Evolutionary conservation across 352 stramenopile species (phyloP).

Genomic region (Globisporangium radiosum): DNA sequence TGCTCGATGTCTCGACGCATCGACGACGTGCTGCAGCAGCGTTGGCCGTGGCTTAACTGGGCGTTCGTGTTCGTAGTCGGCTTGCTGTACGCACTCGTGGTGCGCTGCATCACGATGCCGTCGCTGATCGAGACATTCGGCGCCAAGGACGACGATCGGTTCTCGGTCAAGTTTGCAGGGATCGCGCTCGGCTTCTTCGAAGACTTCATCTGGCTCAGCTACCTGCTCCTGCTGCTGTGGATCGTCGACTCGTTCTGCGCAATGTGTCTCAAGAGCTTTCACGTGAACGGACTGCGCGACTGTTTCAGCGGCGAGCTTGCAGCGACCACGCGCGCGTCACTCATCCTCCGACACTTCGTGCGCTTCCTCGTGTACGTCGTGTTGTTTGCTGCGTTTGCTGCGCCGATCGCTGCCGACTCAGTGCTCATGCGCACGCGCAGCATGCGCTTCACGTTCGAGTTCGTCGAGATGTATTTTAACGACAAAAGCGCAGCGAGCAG

Average conservation of each 20-base stretch:
- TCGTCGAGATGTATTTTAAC: slow-evolving; percentile 28
- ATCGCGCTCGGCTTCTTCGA: slow-evolving; percentile 16
- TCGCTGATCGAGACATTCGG: slow-evolving; percentile 13
- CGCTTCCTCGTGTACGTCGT: neutral
- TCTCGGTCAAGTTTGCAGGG: slow-evolving; percentile 9
- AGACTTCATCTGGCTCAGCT: slow-evolving; percentile 25
- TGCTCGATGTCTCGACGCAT: no score
- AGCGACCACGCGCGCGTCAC: no score
- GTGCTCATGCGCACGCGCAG: slow-evolving; percentile 27
- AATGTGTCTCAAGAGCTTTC: neutral
- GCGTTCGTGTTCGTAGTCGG: no score
- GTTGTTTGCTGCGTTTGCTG: neutral
- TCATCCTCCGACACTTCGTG: neutral
- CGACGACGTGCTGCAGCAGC: no score
- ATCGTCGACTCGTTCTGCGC: slow-evolving; percentile 5
- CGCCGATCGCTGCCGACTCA: slow-evolving; percentile 14
- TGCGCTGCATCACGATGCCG: no score
- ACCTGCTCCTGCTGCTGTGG: slow-evolving; percentile 19
- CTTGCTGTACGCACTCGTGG: no score
- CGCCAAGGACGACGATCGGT: slow-evolving; percentile 10
- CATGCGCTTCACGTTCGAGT: slow-evolving; percentile 42
- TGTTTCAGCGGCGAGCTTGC: no score
- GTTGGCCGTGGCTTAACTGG: no score
- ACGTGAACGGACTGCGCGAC: neutral
- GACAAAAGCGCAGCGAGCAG: slow-evolving; percentile 23